Base-by-base conservation (phyloP, 768 basidiomycete genomes). In the Tubosaeta brunneosetosa region DNA sequence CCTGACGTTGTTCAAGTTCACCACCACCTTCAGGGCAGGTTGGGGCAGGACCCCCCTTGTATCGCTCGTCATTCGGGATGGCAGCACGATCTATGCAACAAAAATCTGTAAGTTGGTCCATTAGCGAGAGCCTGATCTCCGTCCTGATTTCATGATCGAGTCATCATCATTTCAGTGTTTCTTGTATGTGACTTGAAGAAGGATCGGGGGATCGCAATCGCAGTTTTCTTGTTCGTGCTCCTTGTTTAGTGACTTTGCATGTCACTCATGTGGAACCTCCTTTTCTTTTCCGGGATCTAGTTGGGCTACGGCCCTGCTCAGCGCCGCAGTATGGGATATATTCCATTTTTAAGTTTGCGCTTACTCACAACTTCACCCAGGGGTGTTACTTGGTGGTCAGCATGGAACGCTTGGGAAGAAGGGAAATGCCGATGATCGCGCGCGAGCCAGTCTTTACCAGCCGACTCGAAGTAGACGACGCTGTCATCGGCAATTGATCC, bases 301-400 rank as follows among this genome's bases (percentile, higher is more conserved):
- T 19, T 63, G 62, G 62, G 3, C 16, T 27, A 53, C 52, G 8
- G 26, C 55, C n/a, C 4, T 59, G 16, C 19, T 36, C 26, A 65
- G 60, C 31, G 9, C 53, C 40, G 22, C 44, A 3, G 62, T 63
- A 59, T 13, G 57, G 22, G 22, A 8, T 38, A 3, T 22, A 6
- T 50, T 42, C 6, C 27, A 3, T 9, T 37, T 48, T 32, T 2
- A 34, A 9, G 17, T 36, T 32, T 17, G 11, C 2, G 22, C 12
- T 40, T 17, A 14, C 16, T 50, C 19, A 32, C 32, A 13, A 38
- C 25, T 22, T 41, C 32, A 1, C 29, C 29, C 9, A 67, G 66
- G 67, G 63, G 4, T 65, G 67, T 52, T 52, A 42, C n/a, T 46
- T 65, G 51, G 53, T 69, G 40, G 25, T 63, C 3, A 59, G 55